phyloP scores from a whole-genome alignment of 306 rosid genomes.

The Fragaria ananassa region DNA sequence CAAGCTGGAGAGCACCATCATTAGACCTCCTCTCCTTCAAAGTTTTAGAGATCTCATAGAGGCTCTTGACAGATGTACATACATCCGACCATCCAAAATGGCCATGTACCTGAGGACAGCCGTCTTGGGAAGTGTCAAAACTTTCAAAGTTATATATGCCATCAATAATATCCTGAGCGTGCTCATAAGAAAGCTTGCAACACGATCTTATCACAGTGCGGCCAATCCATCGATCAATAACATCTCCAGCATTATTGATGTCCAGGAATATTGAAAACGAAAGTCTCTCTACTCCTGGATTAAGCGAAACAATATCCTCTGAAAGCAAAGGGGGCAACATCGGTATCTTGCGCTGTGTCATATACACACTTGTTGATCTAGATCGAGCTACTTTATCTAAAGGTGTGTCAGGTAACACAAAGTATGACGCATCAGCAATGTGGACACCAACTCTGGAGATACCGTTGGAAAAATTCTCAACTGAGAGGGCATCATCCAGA shows the following conservation, averaged over 20 bases:
- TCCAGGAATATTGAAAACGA: constrained; percentile 75
- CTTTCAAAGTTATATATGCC: constrained; percentile 35
- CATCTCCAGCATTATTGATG: constrained; percentile 52
- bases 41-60: constrained; percentile 49
- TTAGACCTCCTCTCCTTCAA: constrained; percentile 61
- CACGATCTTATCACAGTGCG: constrained; percentile 82
- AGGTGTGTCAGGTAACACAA: constrained; percentile 65
- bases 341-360: constrained; percentile 58
- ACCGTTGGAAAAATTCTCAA: constrained; percentile 64
- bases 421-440: constrained; percentile 81
- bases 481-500: constrained; percentile 87
- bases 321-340: constrained; percentile 77
- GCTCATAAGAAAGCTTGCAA: constrained; percentile 85
- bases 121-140: constrained; percentile 23
- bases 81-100: constrained; percentile 64
- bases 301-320: constrained; percentile 70
- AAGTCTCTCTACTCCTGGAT: constrained; percentile 80
- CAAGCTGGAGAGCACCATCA: constrained; percentile 76
- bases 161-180: constrained; percentile 69
- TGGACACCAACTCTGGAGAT: constrained; percentile 81
- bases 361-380: constrained; percentile 77
- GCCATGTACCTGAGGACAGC: constrained; percentile 55
- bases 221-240: constrained; percentile 70
- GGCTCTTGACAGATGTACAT: constrained; percentile 53
- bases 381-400: constrained; percentile 65